phyloP scores from a whole-genome alignment of 495 filamentous ascomycete genomes.

The Chaetomium tenue region DNA sequence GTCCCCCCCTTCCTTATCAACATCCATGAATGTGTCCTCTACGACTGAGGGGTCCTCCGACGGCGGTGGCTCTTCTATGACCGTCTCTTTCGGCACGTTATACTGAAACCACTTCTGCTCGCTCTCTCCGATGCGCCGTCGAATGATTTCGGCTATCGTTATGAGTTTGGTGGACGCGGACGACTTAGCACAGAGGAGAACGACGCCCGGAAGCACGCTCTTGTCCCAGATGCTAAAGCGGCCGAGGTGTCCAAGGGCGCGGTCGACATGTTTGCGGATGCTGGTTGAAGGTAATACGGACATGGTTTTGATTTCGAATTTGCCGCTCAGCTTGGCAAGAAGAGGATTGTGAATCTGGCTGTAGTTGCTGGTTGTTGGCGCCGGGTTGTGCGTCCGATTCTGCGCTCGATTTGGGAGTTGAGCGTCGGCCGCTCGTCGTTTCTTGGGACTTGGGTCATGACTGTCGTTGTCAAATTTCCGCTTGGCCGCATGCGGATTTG shows the following conservation, averaged over 20 bases:
- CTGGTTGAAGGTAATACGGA: conserved; percentile 56
- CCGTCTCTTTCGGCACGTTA: conserved; percentile 45
- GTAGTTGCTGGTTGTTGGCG: conserved; percentile 23
- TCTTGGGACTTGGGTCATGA: conserved; percentile 19
- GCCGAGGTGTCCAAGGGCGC: conserved; percentile 42
- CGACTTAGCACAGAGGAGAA: conserved; percentile 54
- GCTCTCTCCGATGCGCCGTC: conserved; percentile 54
- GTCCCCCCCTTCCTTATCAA: conserved; percentile 29
- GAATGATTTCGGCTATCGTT: conserved; percentile 63
- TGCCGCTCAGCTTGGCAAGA: conserved; percentile 29
- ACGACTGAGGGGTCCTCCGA: conserved; percentile 34
- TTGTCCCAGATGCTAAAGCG: conserved; percentile 37
- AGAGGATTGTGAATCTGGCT: conserved; percentile 30
- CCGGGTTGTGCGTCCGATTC: neutral
- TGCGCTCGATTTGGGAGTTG: neutral
- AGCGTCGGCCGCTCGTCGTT: conserved; percentile 20
- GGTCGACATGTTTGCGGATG: conserved; percentile 54
- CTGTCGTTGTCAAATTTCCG: conserved; percentile 28
- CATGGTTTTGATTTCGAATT: conserved; percentile 44
- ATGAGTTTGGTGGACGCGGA: conserved; percentile 57
- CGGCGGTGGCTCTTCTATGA: conserved; percentile 30
- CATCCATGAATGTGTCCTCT: conserved; percentile 39
- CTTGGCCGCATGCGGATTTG: conserved; percentile 11
- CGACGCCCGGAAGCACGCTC: conserved; percentile 32
- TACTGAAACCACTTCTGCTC: conserved; percentile 63